These are phyloP conservation scores for Ophiocordyceps camponoti-saundersi DNA, from an alignment of 2,329 filamentous ascomycete species.

Conservation along the genomic window DNA sequence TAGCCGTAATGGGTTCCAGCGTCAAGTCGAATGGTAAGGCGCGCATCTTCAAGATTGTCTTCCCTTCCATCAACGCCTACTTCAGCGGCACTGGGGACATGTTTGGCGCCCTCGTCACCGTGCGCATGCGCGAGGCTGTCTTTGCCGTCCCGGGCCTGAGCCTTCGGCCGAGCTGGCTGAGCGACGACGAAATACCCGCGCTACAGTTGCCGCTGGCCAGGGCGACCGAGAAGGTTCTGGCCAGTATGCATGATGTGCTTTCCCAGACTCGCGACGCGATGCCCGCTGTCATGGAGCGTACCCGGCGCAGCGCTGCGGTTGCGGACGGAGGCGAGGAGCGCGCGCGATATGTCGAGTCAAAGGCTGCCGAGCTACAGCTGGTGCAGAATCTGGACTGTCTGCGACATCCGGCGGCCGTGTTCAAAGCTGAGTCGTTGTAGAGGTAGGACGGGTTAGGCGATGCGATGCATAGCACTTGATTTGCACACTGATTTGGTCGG, in stretches of 20 bases:
- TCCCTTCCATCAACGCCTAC: slow-evolving; percentile 79
- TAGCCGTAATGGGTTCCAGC: slow-evolving; percentile 65
- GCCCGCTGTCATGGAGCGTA: slow-evolving; percentile 28
- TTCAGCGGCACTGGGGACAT: slow-evolving; percentile 97
- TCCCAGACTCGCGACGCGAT: slow-evolving; percentile 50
- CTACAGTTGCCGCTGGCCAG: slow-evolving; percentile 65
- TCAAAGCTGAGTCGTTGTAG: slow-evolving; percentile 38
- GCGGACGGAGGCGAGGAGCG: slow-evolving; percentile 34
- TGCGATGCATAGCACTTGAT: neutral
- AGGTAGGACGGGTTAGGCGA: neutral
- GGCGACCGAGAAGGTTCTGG: slow-evolving; percentile 73
- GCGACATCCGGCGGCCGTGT: slow-evolving; percentile 45
- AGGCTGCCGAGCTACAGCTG: slow-evolving; percentile 77
- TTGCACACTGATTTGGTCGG: neutral
- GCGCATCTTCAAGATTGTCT: slow-evolving; percentile 75
- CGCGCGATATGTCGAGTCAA: slow-evolving; percentile 52
- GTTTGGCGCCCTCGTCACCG: slow-evolving; percentile 86
- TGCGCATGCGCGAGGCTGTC: slow-evolving; percentile 73
- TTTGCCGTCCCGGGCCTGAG: slow-evolving; percentile 26
- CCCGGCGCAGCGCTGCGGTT: slow-evolving; percentile 21
- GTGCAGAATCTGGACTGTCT: slow-evolving; percentile 58
- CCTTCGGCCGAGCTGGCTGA: slow-evolving; percentile 52
- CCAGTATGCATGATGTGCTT: slow-evolving; percentile 81
- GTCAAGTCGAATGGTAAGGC: slow-evolving; percentile 45
- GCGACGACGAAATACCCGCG: slow-evolving; percentile 50